Evolutionary conservation across 2,329 filamentous ascomycete species (phyloP), one percentile per base, ranked within the genome.

Genomic region (Torrubiella hemipterigena): DNA sequence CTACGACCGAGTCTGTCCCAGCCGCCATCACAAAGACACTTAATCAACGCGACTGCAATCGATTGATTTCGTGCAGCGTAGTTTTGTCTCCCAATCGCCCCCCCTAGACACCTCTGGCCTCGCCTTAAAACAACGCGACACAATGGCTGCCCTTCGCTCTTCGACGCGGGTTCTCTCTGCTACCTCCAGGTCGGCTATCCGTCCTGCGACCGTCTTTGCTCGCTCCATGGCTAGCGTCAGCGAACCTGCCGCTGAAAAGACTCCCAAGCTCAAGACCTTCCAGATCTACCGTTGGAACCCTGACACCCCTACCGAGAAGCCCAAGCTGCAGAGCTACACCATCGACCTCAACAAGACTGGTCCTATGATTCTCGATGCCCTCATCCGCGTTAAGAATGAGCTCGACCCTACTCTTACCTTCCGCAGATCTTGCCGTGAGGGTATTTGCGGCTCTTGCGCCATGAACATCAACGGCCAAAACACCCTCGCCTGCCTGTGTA

Each of bases 381-480:
- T 98, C 49, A 91, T 98, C 58, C 73, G 89, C 49, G 95, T 98
- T 65, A 98, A 98, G 81, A 98, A 98, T 61, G 91, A 98, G 73
- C 63, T 93, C 41, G 91, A 98, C 60, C 86, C 91, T 31, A 96
- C 91, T 27, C 63, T 98, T 51, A 96, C 91, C 33, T 98, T 98
- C 72, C 76, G 91, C 55, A 67, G 91, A 59, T 93, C 83, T 60
- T 98, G 91, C 67, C 73, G 91, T 63, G 91, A 98, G 73, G 91
- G 91, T 47, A 98, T 98, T 52, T 98, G 91, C 56, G 91, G 91
- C 45, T 93, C 84, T 61, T 98, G 91, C 58, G 91, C 91, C 45
- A 98, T 98, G 91, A 98, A 98, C 71, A 96, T 98, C 58, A 93
- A 96, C 59, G 91, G 91, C 58, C 82, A 93, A 51, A 98, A 98